A percentile compares a stretch with the other conserved stretches of the same genome.
These are phyloP conservation scores for Boechera stricta DNA, from an alignment of 345 rosid genomes.

Conservation along the genomic window DNA sequence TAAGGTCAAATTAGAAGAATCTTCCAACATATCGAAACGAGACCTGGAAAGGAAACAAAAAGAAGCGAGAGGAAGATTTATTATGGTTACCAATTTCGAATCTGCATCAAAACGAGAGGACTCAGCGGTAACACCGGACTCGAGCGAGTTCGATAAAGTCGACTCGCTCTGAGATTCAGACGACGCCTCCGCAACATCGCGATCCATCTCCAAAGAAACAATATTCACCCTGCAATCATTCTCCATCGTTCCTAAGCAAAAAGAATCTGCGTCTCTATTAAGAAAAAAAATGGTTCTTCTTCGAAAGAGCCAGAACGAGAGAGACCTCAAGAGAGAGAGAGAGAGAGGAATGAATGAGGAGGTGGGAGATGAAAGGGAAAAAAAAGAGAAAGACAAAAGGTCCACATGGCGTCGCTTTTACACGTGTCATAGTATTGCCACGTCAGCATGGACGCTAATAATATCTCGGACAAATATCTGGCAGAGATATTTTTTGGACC, in stretches of 20 bases:
- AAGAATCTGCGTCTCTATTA: not conserved
- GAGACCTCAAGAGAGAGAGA: conserved; percentile 16
- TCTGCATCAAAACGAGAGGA: conserved; percentile 32
- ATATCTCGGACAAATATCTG: conserved; percentile 55
- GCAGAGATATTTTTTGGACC: conserved; percentile 52
- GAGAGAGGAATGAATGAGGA: not conserved
- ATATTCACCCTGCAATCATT: conserved; percentile 37
- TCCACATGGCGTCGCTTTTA: conserved; percentile 73
- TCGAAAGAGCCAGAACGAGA: not conserved
- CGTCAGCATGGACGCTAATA: conserved; percentile 46
- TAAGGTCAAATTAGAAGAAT: conserved; percentile 9
- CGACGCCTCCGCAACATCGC: conserved; percentile 14
- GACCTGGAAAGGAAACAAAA: not conserved
- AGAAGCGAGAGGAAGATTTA: not conserved
- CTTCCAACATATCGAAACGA: conserved; percentile 1
- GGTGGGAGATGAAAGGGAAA: not conserved
- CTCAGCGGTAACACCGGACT: conserved; percentile 50
- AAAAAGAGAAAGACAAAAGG: conserved; percentile 32
- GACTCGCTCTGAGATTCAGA: conserved; percentile 45
- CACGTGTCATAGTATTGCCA: conserved; percentile 56
- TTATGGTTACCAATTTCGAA: conserved; percentile 43
- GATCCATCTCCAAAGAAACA: conserved; percentile 47
- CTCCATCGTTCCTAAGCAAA: conserved; percentile 21
- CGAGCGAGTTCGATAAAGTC: conserved; percentile 48
- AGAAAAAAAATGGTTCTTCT: not conserved